These are phyloP conservation scores for Biscogniauxia sp. DNA, from an alignment of 2,329 filamentous ascomycete species.

Conservation along the genomic window DNA sequence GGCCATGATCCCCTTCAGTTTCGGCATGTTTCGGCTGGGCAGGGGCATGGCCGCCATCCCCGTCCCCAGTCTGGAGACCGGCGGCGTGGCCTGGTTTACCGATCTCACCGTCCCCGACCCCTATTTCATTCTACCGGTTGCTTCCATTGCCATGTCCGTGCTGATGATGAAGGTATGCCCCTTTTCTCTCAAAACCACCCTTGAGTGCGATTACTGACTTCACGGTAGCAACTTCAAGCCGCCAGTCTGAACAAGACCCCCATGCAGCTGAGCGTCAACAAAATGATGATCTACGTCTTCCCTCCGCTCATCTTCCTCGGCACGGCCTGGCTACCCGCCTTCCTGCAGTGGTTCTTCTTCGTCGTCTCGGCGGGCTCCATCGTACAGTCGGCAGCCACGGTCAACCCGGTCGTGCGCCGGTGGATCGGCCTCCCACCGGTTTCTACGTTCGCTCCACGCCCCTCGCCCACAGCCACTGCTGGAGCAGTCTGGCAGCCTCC, in stretches of 20 bases:
- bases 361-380: slow-evolving; percentile 33
- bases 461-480: not conserved
- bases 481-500: slow-evolving; percentile 36
- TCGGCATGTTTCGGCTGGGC: slow-evolving; percentile 76
- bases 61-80: slow-evolving; percentile 72
- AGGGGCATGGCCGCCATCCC: slow-evolving; percentile 73
- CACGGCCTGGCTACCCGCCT: slow-evolving; percentile 47
- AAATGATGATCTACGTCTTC: slow-evolving; percentile 43
- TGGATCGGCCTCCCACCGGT: slow-evolving; percentile 38
- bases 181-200: not conserved
- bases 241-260: slow-evolving; percentile 28
- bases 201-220: slow-evolving; percentile 3
- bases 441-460: slow-evolving; percentile 11
- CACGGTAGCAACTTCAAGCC: slow-evolving; percentile 20
- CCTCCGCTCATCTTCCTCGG: slow-evolving; percentile 43
- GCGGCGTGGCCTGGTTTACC: slow-evolving; percentile 73
- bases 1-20: slow-evolving; percentile 65
- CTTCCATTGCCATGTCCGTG: slow-evolving; percentile 56
- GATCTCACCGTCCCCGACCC: slow-evolving; percentile 79
- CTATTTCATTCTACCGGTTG: slow-evolving; percentile 68
- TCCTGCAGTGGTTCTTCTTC: slow-evolving; percentile 49
- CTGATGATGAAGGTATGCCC: slow-evolving; percentile 55
- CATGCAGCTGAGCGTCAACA: slow-evolving; percentile 36
- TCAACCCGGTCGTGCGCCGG: slow-evolving; percentile 41
- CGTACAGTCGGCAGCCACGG: slow-evolving; percentile 36